Conservation (phyloP, 2,329 filamentous ascomycete genomes). For the Alternaria infectoria region DNA sequence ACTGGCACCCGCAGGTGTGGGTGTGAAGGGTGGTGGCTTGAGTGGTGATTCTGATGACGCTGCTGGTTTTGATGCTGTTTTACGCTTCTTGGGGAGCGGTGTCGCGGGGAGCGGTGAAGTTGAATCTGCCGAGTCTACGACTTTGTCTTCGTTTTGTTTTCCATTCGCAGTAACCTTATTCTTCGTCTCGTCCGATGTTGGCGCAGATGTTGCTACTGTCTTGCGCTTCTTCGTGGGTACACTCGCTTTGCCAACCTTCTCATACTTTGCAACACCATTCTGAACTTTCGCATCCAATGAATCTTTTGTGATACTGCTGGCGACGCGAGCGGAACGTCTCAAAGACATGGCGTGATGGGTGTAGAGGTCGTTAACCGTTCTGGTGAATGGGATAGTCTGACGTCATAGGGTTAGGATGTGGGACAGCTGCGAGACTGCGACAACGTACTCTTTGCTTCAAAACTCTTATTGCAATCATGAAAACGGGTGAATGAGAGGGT, state of each 20-base stretch:
- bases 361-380: not conserved
- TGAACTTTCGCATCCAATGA: constrained; percentile 21
- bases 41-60: constrained; percentile 13
- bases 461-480: not conserved
- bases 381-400: constrained; percentile 19
- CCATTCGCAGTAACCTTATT: not conserved
- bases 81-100: constrained; percentile 40
- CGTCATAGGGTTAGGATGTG: constrained; percentile 22
- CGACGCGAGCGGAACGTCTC: constrained; percentile 59
- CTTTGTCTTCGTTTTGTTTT: not conserved
- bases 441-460: constrained; percentile 8
- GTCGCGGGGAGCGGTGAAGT: constrained; percentile 32
- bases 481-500: constrained; percentile 7
- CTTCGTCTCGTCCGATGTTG: not conserved
- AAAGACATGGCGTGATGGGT: constrained; percentile 54
- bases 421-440: constrained; percentile 55
- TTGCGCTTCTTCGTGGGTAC: constrained; percentile 35
- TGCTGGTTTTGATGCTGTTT: constrained; percentile 13
- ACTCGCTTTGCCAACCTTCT: constrained; percentile 15
- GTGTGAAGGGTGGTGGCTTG: constrained; percentile 42
- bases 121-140: constrained; percentile 13
- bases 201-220: constrained; percentile 5
- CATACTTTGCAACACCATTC: constrained; percentile 15
- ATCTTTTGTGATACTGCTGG: constrained; percentile 32
- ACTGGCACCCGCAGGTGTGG: constrained; percentile 58